Evolutionary conservation across 2,329 filamentous ascomycete genomes (phyloP).

Genomic region (Paraconiothyrium brasiliense): DNA sequence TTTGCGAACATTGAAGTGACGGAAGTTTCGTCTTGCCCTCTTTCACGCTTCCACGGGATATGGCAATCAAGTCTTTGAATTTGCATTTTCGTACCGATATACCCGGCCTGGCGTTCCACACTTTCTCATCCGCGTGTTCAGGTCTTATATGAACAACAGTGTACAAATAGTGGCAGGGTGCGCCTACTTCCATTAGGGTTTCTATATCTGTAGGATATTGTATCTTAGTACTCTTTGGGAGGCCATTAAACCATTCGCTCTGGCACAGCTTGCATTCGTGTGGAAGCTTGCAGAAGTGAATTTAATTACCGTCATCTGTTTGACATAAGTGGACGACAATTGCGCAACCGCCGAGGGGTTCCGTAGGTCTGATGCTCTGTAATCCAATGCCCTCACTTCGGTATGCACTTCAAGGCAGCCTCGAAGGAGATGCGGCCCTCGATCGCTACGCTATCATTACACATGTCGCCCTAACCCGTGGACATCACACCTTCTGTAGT

Average conservation of each 20-base stretch:
- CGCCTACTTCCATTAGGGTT: neutral
- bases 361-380: neutral
- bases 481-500: neutral
- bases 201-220: neutral
- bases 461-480: too few relatives aligned
- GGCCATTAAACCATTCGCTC: neutral
- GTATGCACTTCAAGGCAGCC: neutral
- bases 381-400: neutral
- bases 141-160: neutral
- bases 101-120: neutral
- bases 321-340: too few relatives aligned
- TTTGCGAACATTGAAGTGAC: neutral
- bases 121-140: neutral
- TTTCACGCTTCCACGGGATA: neutral
- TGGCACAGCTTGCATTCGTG: neutral
- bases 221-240: neutral
- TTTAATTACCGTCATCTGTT: neutral
- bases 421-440: too few relatives aligned
- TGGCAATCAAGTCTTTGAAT: neutral
- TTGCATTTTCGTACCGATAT: neutral
- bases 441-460: too few relatives aligned
- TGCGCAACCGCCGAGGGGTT: neutral
- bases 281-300: neutral
- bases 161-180: neutral
- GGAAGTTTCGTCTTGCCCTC: neutral